A percentile compares a stretch with the other conserved stretches of the same genome.
These are phyloP conservation scores for Periglandula ipomoeae DNA, from an alignment of 2,329 filamentous ascomycete genomes.

Conservation along the genomic window DNA sequence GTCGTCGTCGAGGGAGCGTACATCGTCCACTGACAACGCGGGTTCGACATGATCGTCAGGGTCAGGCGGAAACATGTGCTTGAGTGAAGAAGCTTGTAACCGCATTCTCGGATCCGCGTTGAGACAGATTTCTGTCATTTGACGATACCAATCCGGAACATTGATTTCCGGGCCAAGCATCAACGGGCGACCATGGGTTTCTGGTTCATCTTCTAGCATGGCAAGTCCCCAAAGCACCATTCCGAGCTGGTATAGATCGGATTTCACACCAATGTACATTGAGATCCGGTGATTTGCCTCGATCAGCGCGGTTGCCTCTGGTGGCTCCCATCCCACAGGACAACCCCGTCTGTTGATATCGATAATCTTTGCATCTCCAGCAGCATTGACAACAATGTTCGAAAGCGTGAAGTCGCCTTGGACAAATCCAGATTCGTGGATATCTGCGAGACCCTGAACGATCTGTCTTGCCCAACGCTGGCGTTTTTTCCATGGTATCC, in stretches of 20 bases:
- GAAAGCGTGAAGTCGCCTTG: conserved; percentile 96
- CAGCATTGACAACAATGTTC: conserved; percentile 85
- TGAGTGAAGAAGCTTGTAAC: conserved; percentile 61
- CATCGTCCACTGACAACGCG: conserved; percentile 32
- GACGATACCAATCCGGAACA: conserved; percentile 71
- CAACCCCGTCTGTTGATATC: conserved; percentile 98
- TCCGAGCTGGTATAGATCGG: conserved; percentile 88
- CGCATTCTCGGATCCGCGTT: conserved; percentile 64
- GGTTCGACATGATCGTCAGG: conserved; percentile 14
- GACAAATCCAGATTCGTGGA: conserved; percentile 93
- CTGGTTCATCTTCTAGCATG: conserved; percentile 81
- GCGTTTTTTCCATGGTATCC: conserved; percentile 59
- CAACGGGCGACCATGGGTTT: conserved; percentile 65
- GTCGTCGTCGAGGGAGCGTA: conserved; percentile 29
- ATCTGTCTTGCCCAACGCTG: conserved; percentile 90
- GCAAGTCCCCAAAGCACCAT: conserved; percentile 96
- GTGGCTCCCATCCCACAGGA: conserved; percentile 94
- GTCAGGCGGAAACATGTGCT: conserved; percentile 54
- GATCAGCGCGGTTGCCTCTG: conserved; percentile 78
- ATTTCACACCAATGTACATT: conserved; percentile 98
- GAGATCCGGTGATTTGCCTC: conserved; percentile 82
- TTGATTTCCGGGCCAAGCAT: conserved; percentile 46
- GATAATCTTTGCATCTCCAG: conserved; percentile 88
- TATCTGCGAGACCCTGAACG: conserved; percentile 77
- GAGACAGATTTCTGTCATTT: conserved; percentile 68